Percentiles rank a stretch among this genome's conserved stretches.
Evolutionary conservation across 306 rosid genomes (phyloP).

Genomic region (Inga oerstediana): DNA sequence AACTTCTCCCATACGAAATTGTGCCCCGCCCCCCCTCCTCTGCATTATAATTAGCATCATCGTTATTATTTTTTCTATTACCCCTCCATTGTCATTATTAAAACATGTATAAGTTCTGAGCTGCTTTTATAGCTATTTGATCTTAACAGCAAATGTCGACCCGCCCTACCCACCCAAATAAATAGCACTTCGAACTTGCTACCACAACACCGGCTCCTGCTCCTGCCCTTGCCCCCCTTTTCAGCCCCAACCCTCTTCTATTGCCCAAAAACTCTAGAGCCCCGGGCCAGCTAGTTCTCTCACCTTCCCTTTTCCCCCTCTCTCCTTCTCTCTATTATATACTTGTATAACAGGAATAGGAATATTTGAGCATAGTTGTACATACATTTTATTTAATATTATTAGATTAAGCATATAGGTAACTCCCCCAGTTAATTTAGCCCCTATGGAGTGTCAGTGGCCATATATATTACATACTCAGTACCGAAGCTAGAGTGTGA

Average conservation of each 20-base stretch:
- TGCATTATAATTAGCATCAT: background rate
- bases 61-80: background rate
- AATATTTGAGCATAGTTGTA: background rate
- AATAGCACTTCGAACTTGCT: background rate
- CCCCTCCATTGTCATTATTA: background rate
- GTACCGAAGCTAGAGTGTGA: background rate
- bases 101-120: background rate
- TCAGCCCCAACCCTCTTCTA: background rate
- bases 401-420: background rate
- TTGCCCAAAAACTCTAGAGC: background rate
- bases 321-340: background rate
- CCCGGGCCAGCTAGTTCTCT: background rate
- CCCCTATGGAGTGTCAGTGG: background rate
- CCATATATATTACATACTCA: background rate
- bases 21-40: background rate
- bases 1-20: background rate
- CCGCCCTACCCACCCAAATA: conserved; percentile 22
- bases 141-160: conserved; percentile 14
- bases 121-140: conserved; percentile 15
- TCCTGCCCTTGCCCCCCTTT: no score
- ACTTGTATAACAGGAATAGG: background rate
- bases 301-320: background rate
- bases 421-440: background rate
- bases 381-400: background rate
- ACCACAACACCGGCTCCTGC: background rate